A percentile compares a stretch with the other conserved stretches of the same genome.
Conservation (phyloP, 2,329 filamentous ascomycete species). For the Clarireedia paspali region DNA sequence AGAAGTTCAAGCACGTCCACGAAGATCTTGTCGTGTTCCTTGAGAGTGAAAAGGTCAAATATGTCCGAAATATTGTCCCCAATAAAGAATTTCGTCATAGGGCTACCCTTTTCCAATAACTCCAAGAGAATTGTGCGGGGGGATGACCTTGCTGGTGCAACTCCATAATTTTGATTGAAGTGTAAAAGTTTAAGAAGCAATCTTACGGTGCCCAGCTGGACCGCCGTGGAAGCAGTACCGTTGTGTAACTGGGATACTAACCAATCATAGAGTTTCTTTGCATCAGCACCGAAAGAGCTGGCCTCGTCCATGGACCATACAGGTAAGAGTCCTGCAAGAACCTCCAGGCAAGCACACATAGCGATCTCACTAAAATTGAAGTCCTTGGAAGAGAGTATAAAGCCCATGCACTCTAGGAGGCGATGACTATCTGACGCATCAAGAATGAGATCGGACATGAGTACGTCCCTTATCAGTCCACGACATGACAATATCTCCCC, state of each 20-base stretch:
- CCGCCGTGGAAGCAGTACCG: slow-evolving; percentile 60
- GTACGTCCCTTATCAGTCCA: slow-evolving; percentile 42
- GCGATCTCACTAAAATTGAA: slow-evolving; percentile 70
- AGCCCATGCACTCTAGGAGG: slow-evolving; percentile 44
- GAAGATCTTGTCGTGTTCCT: slow-evolving; percentile 76
- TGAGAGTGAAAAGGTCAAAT: slow-evolving; percentile 76
- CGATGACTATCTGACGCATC: slow-evolving; percentile 38
- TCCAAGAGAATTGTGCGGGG: slow-evolving; percentile 65
- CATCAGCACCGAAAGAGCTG: slow-evolving; percentile 54
- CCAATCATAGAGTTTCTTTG: slow-evolving; percentile 71
- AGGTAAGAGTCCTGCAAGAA: slow-evolving; percentile 46
- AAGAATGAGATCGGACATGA: slow-evolving; percentile 45
- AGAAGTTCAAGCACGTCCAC: slow-evolving; percentile 74
- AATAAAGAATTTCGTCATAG: slow-evolving; percentile 69
- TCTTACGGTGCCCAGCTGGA: slow-evolving; percentile 58
- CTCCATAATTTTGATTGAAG: slow-evolving; percentile 59
- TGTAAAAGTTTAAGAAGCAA: slow-evolving; percentile 66
- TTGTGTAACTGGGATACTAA: slow-evolving; percentile 60
- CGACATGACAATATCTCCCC: slow-evolving; percentile 48
- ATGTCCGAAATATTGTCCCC: slow-evolving; percentile 62
- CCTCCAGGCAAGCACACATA: slow-evolving; percentile 57
- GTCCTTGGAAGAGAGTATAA: slow-evolving; percentile 46
- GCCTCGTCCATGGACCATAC: slow-evolving; percentile 24
- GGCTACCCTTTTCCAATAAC: slow-evolving; percentile 58
- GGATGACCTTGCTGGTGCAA: slow-evolving; percentile 26